These are phyloP conservation scores for Aspergillus steynii DNA, from an alignment of 495 filamentous ascomycete genomes.

Conservation along the genomic window DNA sequence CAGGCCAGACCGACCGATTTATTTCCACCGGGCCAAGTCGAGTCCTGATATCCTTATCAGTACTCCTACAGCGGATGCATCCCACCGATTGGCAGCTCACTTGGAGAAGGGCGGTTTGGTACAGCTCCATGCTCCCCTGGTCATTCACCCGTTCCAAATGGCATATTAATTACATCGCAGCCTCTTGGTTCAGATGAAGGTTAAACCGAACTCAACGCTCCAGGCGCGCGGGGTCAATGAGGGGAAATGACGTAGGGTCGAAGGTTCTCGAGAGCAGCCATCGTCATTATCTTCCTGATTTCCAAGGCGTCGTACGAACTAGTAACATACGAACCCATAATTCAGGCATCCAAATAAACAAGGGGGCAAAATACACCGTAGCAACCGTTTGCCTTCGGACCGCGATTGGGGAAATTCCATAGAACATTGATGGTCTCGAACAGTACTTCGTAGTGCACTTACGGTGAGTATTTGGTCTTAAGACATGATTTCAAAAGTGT, in stretches of 20 bases:
- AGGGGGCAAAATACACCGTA: no score
- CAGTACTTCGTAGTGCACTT: no score
- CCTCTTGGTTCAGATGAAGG: background rate
- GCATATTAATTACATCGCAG: no score
- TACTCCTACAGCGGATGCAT: background rate
- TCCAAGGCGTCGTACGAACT: background rate
- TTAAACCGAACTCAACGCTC: background rate
- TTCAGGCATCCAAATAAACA: background rate
- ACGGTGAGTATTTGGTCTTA: no score
- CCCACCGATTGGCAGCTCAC: no score
- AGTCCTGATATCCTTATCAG: background rate
- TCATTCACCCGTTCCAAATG: no score
- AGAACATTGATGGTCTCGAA: no score
- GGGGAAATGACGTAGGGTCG: background rate
- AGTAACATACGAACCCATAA: background rate
- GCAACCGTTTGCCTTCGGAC: no score
- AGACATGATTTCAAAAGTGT: background rate
- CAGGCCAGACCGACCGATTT: background rate
- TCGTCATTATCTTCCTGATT: background rate
- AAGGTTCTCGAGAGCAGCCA: background rate
- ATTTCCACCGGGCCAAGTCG: background rate
- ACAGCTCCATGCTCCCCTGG: background rate
- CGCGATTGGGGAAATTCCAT: no score
- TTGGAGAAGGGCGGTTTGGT: background rate
- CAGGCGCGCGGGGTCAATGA: background rate